These are phyloP conservation scores for Cystofilobasidium macerans DNA, from an alignment of 768 basidiomycete genomes.

Conservation along the genomic window DNA sequence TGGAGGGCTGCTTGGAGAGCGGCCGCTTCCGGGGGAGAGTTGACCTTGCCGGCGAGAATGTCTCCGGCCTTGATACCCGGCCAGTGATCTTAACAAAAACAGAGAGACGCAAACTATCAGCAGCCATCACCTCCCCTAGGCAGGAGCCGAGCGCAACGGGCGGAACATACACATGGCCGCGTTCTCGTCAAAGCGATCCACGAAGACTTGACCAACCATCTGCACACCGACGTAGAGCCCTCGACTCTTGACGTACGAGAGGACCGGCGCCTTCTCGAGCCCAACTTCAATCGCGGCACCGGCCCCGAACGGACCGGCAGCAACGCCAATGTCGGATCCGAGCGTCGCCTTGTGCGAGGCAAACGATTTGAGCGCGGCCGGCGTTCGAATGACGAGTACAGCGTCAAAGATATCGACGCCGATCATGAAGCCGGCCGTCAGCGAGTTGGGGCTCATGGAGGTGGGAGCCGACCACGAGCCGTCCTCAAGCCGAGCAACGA, in stretches of 20 bases:
- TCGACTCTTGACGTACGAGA: slow-evolving; percentile 33
- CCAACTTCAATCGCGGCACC: slow-evolving; percentile 37
- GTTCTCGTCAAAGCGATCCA: slow-evolving; percentile 30
- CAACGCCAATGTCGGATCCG: slow-evolving; percentile 31
- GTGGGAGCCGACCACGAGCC: slow-evolving; percentile 38
- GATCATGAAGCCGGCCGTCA: slow-evolving; percentile 37
- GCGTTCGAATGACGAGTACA: slow-evolving; percentile 36
- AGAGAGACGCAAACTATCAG: background rate
- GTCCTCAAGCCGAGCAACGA: slow-evolving; percentile 37
- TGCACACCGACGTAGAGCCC: slow-evolving; percentile 39
- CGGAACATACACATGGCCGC: slow-evolving; percentile 12
- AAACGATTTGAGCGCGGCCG: slow-evolving; percentile 36
- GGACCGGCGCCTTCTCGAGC: slow-evolving; percentile 35
- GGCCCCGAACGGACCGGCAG: slow-evolving; percentile 37
- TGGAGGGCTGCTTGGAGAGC: slow-evolving; percentile 25
- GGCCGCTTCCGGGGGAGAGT: slow-evolving; percentile 20
- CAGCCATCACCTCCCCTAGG: no score
- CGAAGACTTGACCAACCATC: slow-evolving; percentile 37
- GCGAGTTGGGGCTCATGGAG: slow-evolving; percentile 36
- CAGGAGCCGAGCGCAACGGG: no score
- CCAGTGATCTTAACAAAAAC: slow-evolving; percentile 5
- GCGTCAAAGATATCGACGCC: slow-evolving; percentile 39
- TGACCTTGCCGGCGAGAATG: slow-evolving; percentile 30
- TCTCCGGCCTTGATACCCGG: slow-evolving; percentile 28
- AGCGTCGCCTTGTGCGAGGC: slow-evolving; percentile 33